phyloP scores from a whole-genome alignment of 768 basidiomycete species.

The Cyclocybe aegerita region DNA sequence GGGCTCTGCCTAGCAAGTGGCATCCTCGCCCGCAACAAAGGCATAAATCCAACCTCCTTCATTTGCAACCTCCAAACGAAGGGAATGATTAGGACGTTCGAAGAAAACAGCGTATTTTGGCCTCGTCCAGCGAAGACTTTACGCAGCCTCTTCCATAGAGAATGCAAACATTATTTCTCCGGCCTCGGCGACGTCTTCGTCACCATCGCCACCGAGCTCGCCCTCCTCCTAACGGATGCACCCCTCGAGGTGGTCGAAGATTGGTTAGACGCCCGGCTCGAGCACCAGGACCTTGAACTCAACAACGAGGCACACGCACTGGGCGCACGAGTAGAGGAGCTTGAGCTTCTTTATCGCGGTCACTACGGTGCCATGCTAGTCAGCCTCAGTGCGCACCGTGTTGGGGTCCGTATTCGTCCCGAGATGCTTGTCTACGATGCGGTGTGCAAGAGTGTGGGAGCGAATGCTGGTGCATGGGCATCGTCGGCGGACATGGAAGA shows the following conservation, averaged over 20 bases:
- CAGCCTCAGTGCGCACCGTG: conserved; percentile 1
- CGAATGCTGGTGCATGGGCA: background rate
- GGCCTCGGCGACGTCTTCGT: conserved; percentile 5
- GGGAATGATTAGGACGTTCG: conserved; percentile 2
- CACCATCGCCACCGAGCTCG: conserved; percentile 8
- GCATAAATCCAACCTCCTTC: conserved; percentile 5
- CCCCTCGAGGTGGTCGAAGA: conserved; percentile 3
- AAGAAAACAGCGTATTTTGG: conserved; percentile 8
- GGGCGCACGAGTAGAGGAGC: background rate
- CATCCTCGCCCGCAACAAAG: conserved; percentile 11
- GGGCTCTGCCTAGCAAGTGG: conserved; percentile 9
- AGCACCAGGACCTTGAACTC: conserved; percentile 5
- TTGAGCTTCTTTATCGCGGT: conserved; percentile 1
- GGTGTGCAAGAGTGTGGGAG: background rate
- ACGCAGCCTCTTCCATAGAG: conserved; percentile 6
- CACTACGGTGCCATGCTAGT: conserved; percentile 3
- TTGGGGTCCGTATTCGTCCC: background rate
- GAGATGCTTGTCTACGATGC: conserved; percentile 5
- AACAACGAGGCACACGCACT: background rate
- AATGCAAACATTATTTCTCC: conserved; percentile 7
- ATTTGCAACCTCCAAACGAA: conserved; percentile 8
- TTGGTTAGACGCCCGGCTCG: conserved; percentile 4
- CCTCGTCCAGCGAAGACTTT: conserved; percentile 10
- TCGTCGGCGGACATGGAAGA: background rate
- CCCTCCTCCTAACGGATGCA: conserved; percentile 6